These are phyloP conservation scores for Verticillium klebahnii DNA, from an alignment of 2,329 filamentous ascomycete species.

Conservation along the genomic window DNA sequence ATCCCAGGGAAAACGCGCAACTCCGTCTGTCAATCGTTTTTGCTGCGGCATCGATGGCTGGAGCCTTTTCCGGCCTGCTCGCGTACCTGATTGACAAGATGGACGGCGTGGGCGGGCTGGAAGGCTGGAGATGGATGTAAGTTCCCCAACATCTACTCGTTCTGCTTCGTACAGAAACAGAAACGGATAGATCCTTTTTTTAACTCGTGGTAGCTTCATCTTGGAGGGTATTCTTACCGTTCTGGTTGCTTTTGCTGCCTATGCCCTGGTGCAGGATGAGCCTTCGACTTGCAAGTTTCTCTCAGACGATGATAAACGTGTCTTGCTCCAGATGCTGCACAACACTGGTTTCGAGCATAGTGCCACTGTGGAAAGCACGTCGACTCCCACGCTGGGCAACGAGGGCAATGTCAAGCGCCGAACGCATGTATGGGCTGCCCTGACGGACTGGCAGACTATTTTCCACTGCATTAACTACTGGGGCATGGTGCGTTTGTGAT, in stretches of 20 bases:
- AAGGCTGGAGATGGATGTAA: constrained; percentile 52
- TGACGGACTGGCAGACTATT: constrained; percentile 33
- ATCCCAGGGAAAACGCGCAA: constrained; percentile 22
- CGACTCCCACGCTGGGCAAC: constrained; percentile 9
- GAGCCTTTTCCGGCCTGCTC: constrained; percentile 52
- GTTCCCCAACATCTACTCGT: too few relatives aligned
- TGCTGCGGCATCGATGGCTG: constrained; percentile 40
- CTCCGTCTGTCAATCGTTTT: constrained; percentile 28
- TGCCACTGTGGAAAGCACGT: background rate
- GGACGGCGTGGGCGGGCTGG: constrained; percentile 43
- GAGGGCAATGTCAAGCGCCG: constrained; percentile 42
- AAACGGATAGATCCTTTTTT: too few relatives aligned
- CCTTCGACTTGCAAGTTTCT: constrained; percentile 41
- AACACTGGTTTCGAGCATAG: too few relatives aligned
- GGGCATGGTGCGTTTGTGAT: constrained; percentile 28
- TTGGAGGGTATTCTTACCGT: constrained; percentile 55
- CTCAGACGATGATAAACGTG: constrained; percentile 28
- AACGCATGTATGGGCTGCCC: constrained; percentile 21
- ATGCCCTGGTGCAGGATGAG: constrained; percentile 47
- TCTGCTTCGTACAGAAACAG: too few relatives aligned
- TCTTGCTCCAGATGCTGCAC: constrained; percentile 7
- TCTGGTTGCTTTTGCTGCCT: constrained; percentile 42
- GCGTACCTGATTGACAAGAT: constrained; percentile 53
- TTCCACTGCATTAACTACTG: constrained; percentile 26
- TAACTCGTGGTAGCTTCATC: constrained; percentile 35